phyloP scores from a whole-genome alignment of 371 early-diverging fungal genomes.

The Funneliformis caledonium region DNA sequence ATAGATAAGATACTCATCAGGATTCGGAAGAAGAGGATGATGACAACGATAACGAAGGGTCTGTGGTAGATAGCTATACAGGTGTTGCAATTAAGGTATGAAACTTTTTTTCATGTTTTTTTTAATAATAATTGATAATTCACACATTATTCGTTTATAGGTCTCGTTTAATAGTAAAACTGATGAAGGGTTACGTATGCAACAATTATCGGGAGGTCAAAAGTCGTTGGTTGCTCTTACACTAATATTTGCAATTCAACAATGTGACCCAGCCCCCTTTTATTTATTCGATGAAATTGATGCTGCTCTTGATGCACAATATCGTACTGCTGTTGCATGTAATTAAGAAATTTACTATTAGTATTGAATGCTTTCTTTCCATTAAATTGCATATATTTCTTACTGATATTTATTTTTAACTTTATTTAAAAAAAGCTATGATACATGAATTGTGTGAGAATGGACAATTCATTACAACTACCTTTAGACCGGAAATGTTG shows the following conservation, averaged over 20 bases:
- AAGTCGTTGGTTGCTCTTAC: slow-evolving; percentile 98
- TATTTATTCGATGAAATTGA: slow-evolving; percentile 99
- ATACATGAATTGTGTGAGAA: slow-evolving; percentile 83
- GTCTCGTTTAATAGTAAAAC: slow-evolving; percentile 88
- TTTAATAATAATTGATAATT: not conserved
- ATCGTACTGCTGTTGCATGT: slow-evolving; percentile 93
- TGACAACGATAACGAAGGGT: slow-evolving; percentile 45
- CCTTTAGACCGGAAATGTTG: slow-evolving; percentile 96
- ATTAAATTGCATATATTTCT: not conserved
- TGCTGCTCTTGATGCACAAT: slow-evolving; percentile 98
- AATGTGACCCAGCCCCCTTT: slow-evolving; percentile 98
- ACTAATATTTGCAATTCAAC: slow-evolving; percentile 98
- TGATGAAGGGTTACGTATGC: slow-evolving; percentile 92
- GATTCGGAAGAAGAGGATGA: slow-evolving; percentile 46
- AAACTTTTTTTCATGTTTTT: slow-evolving; percentile 38
- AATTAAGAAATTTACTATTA: slow-evolving; percentile 31
- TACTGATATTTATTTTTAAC: not conserved
- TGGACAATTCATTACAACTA: slow-evolving; percentile 98
- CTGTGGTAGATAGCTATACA: slow-evolving; percentile 76
- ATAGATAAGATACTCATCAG: not conserved
- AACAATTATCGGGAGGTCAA: slow-evolving; percentile 98
- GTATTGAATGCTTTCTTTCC: not conserved
- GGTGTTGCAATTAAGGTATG: slow-evolving; percentile 91
- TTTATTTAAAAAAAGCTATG: slow-evolving; percentile 63
- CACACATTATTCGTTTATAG: slow-evolving; percentile 43